Percentiles rank a stretch among this genome's conserved stretches.
Evolutionary conservation across 2,329 filamentous ascomycete species (phyloP).

Genomic region (Aspergillus spinulosporus): DNA sequence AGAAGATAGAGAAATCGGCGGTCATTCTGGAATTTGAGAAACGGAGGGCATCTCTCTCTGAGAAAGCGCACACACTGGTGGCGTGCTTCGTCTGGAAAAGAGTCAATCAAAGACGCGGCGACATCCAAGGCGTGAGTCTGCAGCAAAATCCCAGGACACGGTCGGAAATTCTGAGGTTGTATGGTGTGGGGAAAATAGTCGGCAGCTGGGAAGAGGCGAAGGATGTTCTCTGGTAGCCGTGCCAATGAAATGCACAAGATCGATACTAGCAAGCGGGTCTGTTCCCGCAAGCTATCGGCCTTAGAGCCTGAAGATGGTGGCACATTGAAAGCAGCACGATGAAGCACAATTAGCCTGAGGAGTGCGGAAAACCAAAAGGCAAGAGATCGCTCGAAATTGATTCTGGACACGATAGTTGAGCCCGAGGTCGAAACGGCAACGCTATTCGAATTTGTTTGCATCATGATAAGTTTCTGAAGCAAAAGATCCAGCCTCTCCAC

Average conservation of each 20-base stretch:
- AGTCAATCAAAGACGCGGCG: slow-evolving; percentile 46
- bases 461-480: slow-evolving; percentile 38
- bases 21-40: slow-evolving; percentile 41
- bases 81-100: slow-evolving; percentile 46
- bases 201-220: slow-evolving; percentile 33
- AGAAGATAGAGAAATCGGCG: slow-evolving; percentile 44
- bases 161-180: slow-evolving; percentile 25
- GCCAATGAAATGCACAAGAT: slow-evolving; percentile 45
- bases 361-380: slow-evolving; percentile 46
- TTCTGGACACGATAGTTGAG: slow-evolving; percentile 20
- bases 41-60: slow-evolving; percentile 44
- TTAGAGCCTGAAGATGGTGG: slow-evolving; percentile 24
- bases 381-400: slow-evolving; percentile 33
- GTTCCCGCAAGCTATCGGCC: slow-evolving; percentile 32
- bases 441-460: slow-evolving; percentile 29
- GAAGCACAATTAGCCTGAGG: slow-evolving; percentile 42
- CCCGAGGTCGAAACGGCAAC: slow-evolving; percentile 14
- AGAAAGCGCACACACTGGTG: slow-evolving; percentile 45
- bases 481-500: slow-evolving; percentile 44
- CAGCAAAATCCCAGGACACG: slow-evolving; percentile 36
- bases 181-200: slow-evolving; percentile 32
- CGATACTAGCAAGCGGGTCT: slow-evolving; percentile 39
- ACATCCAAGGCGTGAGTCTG: slow-evolving; percentile 48
- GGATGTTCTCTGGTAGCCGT: slow-evolving; percentile 34
- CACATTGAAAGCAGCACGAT: slow-evolving; percentile 39